These are phyloP conservation scores for Pueraria montana DNA, from an alignment of 306 rosid genomes.

Conservation along the genomic window DNA sequence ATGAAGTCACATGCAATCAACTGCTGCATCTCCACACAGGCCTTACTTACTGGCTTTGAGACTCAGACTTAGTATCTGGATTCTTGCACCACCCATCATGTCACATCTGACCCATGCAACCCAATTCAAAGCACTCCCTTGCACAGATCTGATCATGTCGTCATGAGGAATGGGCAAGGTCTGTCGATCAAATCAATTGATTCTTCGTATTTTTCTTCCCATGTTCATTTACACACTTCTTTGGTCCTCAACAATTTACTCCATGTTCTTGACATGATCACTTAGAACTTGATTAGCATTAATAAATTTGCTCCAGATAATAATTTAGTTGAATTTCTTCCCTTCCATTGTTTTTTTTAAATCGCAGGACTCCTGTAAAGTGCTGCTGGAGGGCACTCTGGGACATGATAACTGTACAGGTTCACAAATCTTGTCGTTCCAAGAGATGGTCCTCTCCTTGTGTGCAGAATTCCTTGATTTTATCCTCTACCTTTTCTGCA, in stretches of 20 bases:
- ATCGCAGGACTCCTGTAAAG: not conserved
- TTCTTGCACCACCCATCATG: not conserved
- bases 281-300: not conserved
- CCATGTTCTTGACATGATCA: not conserved
- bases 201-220: not conserved
- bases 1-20: not conserved
- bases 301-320: not conserved
- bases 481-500: not conserved
- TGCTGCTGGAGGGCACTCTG: not conserved
- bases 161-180: not conserved
- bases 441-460: not conserved
- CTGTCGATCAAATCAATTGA: not conserved
- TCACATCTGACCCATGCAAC: not conserved
- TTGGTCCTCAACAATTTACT: not conserved
- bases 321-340: not conserved
- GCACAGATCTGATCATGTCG: not conserved
- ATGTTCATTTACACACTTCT: not conserved
- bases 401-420: not conserved
- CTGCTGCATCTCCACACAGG: not conserved
- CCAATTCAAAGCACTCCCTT: not conserved
- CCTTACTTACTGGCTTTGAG: constrained; percentile 8
- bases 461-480: not conserved
- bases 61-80: not conserved
- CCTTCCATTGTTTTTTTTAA: not conserved
- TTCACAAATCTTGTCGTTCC: not conserved